Base-by-base conservation (phyloP, 2,329 filamentous ascomycete genomes). In the Phoma herbarum region DNA sequence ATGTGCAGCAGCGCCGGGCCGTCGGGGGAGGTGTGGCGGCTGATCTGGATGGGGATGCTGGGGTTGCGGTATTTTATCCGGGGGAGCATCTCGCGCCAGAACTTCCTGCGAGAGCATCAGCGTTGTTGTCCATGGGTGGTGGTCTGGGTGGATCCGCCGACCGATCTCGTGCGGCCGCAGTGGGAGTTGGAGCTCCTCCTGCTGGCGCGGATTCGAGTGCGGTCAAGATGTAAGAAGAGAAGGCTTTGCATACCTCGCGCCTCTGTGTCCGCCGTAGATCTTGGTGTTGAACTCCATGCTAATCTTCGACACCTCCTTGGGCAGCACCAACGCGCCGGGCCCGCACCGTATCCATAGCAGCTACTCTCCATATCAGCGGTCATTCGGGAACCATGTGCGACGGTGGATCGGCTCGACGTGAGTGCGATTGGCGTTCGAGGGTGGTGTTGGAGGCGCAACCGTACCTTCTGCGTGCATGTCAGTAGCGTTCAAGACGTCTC, bases 51-150 rank as follows among this genome's bases (percentile, higher is more conserved):
- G 42, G 90, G 87, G 44, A 97, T 78, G 12, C 87, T 81, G 0
- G 95, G 95, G 77, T 99, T 99, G 84, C 96, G 90, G 81, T 89
- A 99, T 84, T 99, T 97, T 66, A 99, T 83, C 57, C 92, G 87
- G 22, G 92, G 91, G 46, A 98, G 88, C 75, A 88, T 90, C 60
- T 88, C 83, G 64, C 86, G 87, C 91, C 92, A 97, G 85, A 99
- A 97, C 81, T 92, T 92, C 72, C 93, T 96, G 65, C 41, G 28
- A 14, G 10, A 3, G 22, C 14, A 42, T 18, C 46, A 45, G 45
- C 57, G 22, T n/a, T n/a, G n/a, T n/a, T n/a, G n/a, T n/a, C n/a
- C n/a, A n/a, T n/a, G n/a, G n/a, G n/a, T n/a, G n/a, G n/a, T n/a
- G n/a, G n/a, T n/a, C n/a, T n/a, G n/a, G n/a, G n/a, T n/a, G n/a